These are phyloP conservation scores for Kwoniella sp. DNA, from an alignment of 768 basidiomycete species.

Conservation along the genomic window DNA sequence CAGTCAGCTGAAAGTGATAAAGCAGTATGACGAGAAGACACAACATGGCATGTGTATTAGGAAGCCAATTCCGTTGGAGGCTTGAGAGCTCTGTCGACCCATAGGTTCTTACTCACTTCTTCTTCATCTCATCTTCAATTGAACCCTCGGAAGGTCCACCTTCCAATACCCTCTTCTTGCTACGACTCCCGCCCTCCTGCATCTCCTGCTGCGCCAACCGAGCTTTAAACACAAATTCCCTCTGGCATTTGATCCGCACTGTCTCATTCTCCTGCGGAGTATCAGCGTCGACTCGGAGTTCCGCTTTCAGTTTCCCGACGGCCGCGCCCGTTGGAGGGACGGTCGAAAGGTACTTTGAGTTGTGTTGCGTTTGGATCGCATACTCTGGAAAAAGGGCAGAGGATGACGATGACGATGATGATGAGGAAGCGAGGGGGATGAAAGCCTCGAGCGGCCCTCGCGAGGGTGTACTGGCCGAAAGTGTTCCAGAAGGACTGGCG, in stretches of 20 bases:
- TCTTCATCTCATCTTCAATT: conserved; percentile 51
- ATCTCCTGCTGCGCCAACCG: conserved; percentile 30
- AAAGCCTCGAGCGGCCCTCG: conserved; percentile 55
- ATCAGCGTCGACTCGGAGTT: conserved; percentile 50
- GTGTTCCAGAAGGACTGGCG: conserved; percentile 48
- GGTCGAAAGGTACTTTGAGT: conserved; percentile 48
- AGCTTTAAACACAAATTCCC: conserved; percentile 54
- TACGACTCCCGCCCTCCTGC: conserved; percentile 28
- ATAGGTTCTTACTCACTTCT: conserved; percentile 53
- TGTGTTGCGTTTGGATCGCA: conserved; percentile 40
- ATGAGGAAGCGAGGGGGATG: conserved; percentile 33
- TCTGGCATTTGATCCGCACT: conserved; percentile 53
- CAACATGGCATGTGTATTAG: too few species aligned
- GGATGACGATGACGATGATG: conserved; percentile 17
- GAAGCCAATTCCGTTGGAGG: too few species aligned
- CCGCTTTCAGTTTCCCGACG: conserved; percentile 31
- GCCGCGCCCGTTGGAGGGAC: conserved; percentile 19
- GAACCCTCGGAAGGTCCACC: conserved; percentile 42
- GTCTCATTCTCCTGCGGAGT: conserved; percentile 29
- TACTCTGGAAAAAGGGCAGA: conserved; percentile 41
- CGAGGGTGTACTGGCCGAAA: conserved; percentile 52
- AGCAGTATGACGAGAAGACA: neutral
- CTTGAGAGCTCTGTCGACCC: too few species aligned
- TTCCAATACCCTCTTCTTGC: conserved; percentile 30
- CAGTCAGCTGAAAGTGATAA: too few species aligned